Base-by-base conservation (phyloP, 441 rosid genomes). In the Pelargonium cotyledonis region DNA sequence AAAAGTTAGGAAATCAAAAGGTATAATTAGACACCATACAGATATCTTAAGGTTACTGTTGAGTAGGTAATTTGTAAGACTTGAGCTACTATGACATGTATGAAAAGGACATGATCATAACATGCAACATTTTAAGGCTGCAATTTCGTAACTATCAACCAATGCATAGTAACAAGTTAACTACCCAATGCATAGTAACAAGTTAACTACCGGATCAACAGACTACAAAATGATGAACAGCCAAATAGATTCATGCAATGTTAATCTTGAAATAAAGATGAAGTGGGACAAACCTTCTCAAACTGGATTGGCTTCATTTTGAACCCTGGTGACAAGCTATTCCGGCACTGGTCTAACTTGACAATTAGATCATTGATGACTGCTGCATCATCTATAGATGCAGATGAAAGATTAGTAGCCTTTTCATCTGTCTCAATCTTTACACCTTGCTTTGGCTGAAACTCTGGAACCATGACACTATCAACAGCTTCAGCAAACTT, bases 301-400 rank as follows among this genome's bases (percentile, higher is more conserved):
- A 92, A 92, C 75, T 90, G 95, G 78, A 90, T 78, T 63, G 96
- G 95, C 72, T 87, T 90, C 98, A 92, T 90, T 82, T 81, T 83
- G 78, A 83, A 89, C 40, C 81, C 90, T 7, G 90, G 80, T 53
- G 78, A 41, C 61, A 92, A 76, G 70, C 75, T 76, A 68, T 66
- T 82, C 76, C 83, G 76, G 85, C 84, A 85, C 38, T 78, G 79
- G 72, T 90, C 96, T 65, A 92, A 66, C 77, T 82, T 88, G 72
- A 68, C 65, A 62, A 87, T 78, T 71, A 90, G 79, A 29, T 88
- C 95, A 60, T 75, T 79, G 70, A 92, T 92, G 66, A 86, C 89
- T 9, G 83, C 87, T 55, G 83, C 89, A 69, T 92, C 98, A 70
- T 92, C 98, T 63, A 85, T 68, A 0, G 96, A 88, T 41, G 90